Evolutionary conservation across 352 stramenopile genomes (phyloP).

Genomic region (Phytophthora parvispora): DNA sequence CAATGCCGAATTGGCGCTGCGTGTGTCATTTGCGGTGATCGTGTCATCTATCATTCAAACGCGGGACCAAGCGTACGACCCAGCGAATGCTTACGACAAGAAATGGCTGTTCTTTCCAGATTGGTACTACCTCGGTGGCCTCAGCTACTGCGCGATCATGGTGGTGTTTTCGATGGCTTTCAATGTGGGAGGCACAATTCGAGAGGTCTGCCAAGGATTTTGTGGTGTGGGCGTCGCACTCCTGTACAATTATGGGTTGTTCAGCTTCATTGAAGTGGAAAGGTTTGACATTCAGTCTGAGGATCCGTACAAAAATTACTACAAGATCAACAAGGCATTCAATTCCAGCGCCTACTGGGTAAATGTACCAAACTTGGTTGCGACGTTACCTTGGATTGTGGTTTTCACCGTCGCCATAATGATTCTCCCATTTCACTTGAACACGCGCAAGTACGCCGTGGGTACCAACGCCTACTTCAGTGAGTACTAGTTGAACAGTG

Average conservation of each 20-base stretch:
- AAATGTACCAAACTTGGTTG: conserved; percentile 59
- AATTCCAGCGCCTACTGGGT: conserved; percentile 60
- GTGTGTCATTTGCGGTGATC: conserved; percentile 65
- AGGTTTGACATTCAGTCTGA: conserved; percentile 38
- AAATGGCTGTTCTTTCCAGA: conserved; percentile 71
- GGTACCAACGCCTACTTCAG: conserved; percentile 76
- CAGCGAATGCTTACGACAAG: conserved; percentile 37
- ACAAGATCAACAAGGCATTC: conserved; percentile 60
- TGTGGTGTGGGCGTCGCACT: conserved; percentile 69
- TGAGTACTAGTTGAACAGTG: conserved; percentile 16
- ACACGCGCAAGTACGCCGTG: conserved; percentile 76
- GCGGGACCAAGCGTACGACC: conserved; percentile 43
- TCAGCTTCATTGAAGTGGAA: conserved; percentile 45
- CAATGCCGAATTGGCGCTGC: conserved; percentile 56
- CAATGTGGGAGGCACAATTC: conserved; percentile 73
- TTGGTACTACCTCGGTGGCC: conserved; percentile 28
- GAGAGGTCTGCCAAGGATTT: conserved; percentile 74
- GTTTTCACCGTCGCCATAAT: conserved; percentile 66
- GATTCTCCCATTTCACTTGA: conserved; percentile 63
- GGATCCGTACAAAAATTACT: conserved; percentile 44
- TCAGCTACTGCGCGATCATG: conserved; percentile 75
- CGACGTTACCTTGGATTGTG: conserved; percentile 66
- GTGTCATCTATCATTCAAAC: conserved; percentile 74
- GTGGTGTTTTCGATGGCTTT: conserved; percentile 79
- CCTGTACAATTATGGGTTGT: conserved; percentile 75